Conservation (phyloP, 2,329 filamentous ascomycete species). For the Colletotrichum graminicola region DNA sequence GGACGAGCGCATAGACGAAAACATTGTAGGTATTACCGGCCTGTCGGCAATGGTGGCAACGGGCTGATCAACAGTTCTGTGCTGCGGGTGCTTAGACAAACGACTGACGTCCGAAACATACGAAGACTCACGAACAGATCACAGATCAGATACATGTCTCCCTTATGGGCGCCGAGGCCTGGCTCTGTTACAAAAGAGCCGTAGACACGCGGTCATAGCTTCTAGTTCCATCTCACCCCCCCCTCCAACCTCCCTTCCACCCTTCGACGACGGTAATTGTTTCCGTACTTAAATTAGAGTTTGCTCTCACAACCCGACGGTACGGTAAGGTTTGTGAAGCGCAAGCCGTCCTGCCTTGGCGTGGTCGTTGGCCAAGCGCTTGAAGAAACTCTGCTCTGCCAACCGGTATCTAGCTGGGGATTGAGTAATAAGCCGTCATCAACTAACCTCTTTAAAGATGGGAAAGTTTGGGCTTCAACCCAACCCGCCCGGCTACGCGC, state of each 20-base stretch:
- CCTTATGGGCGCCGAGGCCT: not conserved
- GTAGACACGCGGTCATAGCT: slow-evolving; percentile 13
- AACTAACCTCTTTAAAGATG: too few relatives aligned
- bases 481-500: too few relatives aligned
- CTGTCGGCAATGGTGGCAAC: not conserved
- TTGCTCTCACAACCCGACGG: not conserved
- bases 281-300: not conserved
- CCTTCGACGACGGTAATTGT: not conserved
- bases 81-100: not conserved
- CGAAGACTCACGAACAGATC: not conserved
- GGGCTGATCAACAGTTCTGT: not conserved
- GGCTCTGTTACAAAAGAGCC: not conserved
- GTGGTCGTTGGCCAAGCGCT: not conserved
- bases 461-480: too few relatives aligned
- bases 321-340: too few relatives aligned
- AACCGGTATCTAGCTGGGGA: too few relatives aligned
- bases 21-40: not conserved
- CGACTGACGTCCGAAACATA: not conserved
- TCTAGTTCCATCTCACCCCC: not conserved
- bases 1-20: not conserved
- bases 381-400: not conserved
- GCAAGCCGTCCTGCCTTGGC: not conserved
- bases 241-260: not conserved
- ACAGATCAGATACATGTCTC: not conserved
- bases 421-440: too few relatives aligned